Evolutionary conservation across 768 basidiomycete genomes (phyloP), one percentile per base, ranked within the genome.

Genomic region (Strobilomyces dryophilus): DNA sequence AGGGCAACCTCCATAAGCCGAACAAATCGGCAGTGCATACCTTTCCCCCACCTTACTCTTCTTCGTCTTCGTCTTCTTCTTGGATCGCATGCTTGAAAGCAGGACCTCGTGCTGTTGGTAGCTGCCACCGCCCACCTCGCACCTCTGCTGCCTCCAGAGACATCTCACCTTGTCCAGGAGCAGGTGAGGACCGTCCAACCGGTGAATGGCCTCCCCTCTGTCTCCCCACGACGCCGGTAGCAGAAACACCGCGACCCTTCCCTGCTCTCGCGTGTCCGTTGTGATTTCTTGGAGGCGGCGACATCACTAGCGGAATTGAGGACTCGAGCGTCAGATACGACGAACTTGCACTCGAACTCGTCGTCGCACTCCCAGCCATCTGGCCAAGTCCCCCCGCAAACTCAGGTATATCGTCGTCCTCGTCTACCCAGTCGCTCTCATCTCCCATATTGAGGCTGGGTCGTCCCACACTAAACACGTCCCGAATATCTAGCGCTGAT

Each of bases 371-470:
- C 39, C 64, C 58, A 10, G 68, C 64, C 56, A 69, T 67, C 37
- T 93, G 90, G 0, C 90, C 90, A 29, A 93, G 67, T 6, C 90
- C 90, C 44, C 89, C 89, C 14, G 82, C 85, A 71, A 89, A 92
- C 24, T 80, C 74, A 8, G 83, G 72, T 18, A 70, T 69, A 60
- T 91, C 88, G 8, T 92, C 90, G 39, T 93, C 90, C 60, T 91
- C 88, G 61, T 92, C 91, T 14, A 90, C 85, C 90, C 90, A 92
- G 57, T 92, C 89, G 43, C 84, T 85, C 60, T 92, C 90, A 61
- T 91, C 91, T 8, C 87, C 86, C 47, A 78, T 66, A 59, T 61
- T 80, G 40, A 80, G 57, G 37, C 85, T 79, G 55, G 76, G 78
- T 55, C 86, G 67, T 17, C 86, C 83, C 4, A 27, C 61, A 35